Percentiles rank a stretch among this genome's conserved stretches.
These are phyloP conservation scores for Aspergillus nanangensis DNA, from an alignment of 495 filamentous ascomycete species.

Conservation along the genomic window DNA sequence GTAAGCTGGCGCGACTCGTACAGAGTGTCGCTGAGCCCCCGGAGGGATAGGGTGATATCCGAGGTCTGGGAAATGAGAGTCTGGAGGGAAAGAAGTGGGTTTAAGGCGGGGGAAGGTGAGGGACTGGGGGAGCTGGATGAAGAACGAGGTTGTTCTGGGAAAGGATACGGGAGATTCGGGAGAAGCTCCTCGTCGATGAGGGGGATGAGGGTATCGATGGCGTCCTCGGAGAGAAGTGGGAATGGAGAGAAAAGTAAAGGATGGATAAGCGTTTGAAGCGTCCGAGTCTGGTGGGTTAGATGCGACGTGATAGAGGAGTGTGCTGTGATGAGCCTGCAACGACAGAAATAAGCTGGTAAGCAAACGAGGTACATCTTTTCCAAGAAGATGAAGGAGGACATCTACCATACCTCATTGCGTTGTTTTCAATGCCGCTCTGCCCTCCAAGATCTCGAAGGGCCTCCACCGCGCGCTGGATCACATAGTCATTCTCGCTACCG, in stretches of 20 bases:
- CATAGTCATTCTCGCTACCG: constrained; percentile 61
- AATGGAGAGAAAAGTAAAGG: constrained; percentile 53
- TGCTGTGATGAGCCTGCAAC: constrained; percentile 72
- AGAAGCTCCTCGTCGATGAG: constrained; percentile 55
- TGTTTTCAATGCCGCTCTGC: constrained; percentile 77
- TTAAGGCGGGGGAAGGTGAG: constrained; percentile 24
- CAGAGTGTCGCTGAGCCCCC: constrained; percentile 82
- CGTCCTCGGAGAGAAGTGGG: constrained; percentile 57
- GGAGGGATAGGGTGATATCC: constrained; percentile 75
- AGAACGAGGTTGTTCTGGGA: constrained; percentile 47
- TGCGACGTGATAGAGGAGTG: constrained; percentile 82
- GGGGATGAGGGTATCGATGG: constrained; percentile 62
- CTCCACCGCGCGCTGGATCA: constrained; percentile 68
- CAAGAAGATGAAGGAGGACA: constrained; percentile 15
- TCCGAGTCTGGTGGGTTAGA: constrained; percentile 77
- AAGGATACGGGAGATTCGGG: constrained; percentile 44
- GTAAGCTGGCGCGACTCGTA: constrained; percentile 92
- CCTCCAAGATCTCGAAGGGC: constrained; percentile 71
- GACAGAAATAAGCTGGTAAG: constrained; percentile 20
- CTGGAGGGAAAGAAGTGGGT: constrained; percentile 51
- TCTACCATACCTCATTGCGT: constrained; percentile 73
- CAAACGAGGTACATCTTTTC: constrained; percentile 1
- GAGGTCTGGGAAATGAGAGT: constrained; percentile 55
- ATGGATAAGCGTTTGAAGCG: constrained; percentile 74
- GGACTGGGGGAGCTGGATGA: constrained; percentile 38